A percentile compares a stretch with the other conserved stretches of the same genome.
These are phyloP conservation scores for Mucor piriformis DNA, from an alignment of 371 early-diverging fungal species.

Conservation along the genomic window DNA sequence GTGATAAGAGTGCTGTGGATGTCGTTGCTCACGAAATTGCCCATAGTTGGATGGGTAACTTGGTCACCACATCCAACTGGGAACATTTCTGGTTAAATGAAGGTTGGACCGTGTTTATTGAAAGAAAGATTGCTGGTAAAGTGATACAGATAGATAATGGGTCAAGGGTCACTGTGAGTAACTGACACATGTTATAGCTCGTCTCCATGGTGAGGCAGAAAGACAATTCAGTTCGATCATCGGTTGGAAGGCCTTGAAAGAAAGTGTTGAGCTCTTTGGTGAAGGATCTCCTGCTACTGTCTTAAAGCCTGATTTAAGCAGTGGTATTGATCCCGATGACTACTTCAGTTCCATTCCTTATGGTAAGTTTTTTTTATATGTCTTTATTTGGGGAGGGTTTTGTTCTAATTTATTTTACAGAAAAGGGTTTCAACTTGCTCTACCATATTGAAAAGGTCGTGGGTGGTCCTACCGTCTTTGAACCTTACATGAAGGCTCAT, in stretches of 20 bases:
- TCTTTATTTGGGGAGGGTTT: background rate
- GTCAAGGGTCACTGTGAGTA: no score
- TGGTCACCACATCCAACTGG: slow-evolving; percentile 93
- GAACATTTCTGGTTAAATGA: slow-evolving; percentile 93
- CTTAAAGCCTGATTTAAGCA: slow-evolving; percentile 75
- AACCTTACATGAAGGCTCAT: slow-evolving; percentile 85
- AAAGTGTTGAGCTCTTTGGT: slow-evolving; percentile 82
- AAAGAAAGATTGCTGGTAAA: slow-evolving; percentile 85
- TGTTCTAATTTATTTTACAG: background rate
- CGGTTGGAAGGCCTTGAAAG: slow-evolving; percentile 73
- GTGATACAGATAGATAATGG: no score
- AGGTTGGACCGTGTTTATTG: slow-evolving; percentile 94
- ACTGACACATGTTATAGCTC: no score
- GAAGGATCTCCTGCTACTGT: slow-evolving; percentile 75
- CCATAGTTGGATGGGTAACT: slow-evolving; percentile 97
- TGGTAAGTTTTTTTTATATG: slow-evolving; percentile 43
- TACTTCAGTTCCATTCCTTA: slow-evolving; percentile 92
- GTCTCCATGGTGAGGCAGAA: slow-evolving; percentile 81
- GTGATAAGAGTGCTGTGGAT: slow-evolving; percentile 92
- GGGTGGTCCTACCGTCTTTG: slow-evolving; percentile 84
- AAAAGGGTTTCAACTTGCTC: slow-evolving; percentile 94
- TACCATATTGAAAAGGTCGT: slow-evolving; percentile 89
- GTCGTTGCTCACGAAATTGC: slow-evolving; percentile 98
- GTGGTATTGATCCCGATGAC: slow-evolving; percentile 92
- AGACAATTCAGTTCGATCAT: slow-evolving; percentile 90